phyloP scores from a whole-genome alignment of 2,329 filamentous ascomycete species.

The Cordyceps militaris region DNA sequence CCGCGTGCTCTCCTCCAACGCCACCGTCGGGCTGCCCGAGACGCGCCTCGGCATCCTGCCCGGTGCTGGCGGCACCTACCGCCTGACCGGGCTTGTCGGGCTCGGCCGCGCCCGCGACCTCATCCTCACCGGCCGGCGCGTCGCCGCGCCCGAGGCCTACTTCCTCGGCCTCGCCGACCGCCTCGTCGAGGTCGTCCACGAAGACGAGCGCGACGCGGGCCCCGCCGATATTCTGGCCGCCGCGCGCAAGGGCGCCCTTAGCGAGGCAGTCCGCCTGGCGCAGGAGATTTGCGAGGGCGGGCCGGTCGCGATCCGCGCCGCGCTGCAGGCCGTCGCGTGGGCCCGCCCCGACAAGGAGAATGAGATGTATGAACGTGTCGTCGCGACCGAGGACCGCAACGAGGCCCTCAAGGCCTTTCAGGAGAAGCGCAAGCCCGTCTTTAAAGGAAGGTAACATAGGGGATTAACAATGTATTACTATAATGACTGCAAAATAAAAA shows the following conservation, averaged over 20 bases:
- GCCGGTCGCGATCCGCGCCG: slow-evolving; percentile 74
- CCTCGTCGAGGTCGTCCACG: slow-evolving; percentile 70
- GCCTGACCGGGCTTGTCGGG: slow-evolving; percentile 77
- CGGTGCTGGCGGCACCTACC: slow-evolving; percentile 86
- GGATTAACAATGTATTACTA: slow-evolving; percentile 1
- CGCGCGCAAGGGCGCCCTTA: slow-evolving; percentile 62
- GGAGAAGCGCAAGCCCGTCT: slow-evolving; percentile 54
- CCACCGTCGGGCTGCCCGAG: slow-evolving; percentile 77
- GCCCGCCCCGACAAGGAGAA: slow-evolving; percentile 74
- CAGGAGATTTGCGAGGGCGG: slow-evolving; percentile 84
- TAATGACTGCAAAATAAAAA: not conserved
- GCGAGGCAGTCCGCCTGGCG: slow-evolving; percentile 71
- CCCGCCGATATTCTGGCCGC: slow-evolving; percentile 39
- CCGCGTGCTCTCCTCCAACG: slow-evolving; percentile 75
- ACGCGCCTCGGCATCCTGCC: slow-evolving; percentile 91
- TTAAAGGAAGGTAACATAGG: slow-evolving; percentile 43
- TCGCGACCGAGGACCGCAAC: slow-evolving; percentile 76
- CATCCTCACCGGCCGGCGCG: slow-evolving; percentile 81
- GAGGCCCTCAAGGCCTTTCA: slow-evolving; percentile 83
- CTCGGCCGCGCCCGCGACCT: slow-evolving; percentile 77
- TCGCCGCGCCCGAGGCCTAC: slow-evolving; percentile 78
- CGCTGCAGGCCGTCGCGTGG: slow-evolving; percentile 68
- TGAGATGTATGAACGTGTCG: slow-evolving; percentile 74
- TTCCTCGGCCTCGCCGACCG: slow-evolving; percentile 85
- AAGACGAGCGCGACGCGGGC: slow-evolving; percentile 39